Evolutionary conservation across 2,329 filamentous ascomycete genomes (phyloP).

Genomic region (Pezicula carpinea): DNA sequence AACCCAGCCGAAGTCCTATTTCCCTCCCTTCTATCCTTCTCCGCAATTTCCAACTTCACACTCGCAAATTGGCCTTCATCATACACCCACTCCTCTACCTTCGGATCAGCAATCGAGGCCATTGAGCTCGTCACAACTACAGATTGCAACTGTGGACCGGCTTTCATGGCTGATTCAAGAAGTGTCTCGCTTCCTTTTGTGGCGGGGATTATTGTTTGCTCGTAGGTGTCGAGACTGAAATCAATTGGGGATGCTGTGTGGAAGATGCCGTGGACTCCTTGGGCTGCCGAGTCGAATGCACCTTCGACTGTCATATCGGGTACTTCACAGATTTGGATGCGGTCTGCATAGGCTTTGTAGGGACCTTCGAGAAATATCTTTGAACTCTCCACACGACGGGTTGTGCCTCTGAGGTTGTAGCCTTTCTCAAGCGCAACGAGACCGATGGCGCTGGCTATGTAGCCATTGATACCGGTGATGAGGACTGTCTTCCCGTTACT

Average conservation of each 20-base stretch:
- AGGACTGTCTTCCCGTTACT: slow-evolving; percentile 25
- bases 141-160: slow-evolving; percentile 31
- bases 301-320: slow-evolving; percentile 24
- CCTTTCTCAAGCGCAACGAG: slow-evolving; percentile 22
- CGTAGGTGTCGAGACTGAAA: slow-evolving; percentile 26
- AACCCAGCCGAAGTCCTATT: slow-evolving; percentile 8
- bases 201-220: slow-evolving; percentile 20
- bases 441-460: slow-evolving; percentile 27
- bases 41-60: slow-evolving; percentile 25
- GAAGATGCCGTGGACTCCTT: slow-evolving; percentile 27
- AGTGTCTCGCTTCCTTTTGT: slow-evolving; percentile 23
- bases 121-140: slow-evolving; percentile 37
- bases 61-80: slow-evolving; percentile 27
- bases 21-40: slow-evolving; percentile 25
- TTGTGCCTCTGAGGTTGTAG: slow-evolving; percentile 26
- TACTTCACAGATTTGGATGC: slow-evolving; percentile 23
- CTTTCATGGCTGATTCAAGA: slow-evolving; percentile 27
- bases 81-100: slow-evolving; percentile 15
- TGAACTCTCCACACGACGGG: slow-evolving; percentile 19
- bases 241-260: slow-evolving; percentile 28
- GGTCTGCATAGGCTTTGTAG: slow-evolving; percentile 21
- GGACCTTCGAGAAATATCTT: slow-evolving; percentile 22
- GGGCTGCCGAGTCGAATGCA: slow-evolving; percentile 24
- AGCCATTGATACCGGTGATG: slow-evolving; percentile 31
- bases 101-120: slow-evolving; percentile 20